Base-by-base conservation (phyloP, 2,329 filamentous ascomycete species). In the Calonectria naviculata region DNA sequence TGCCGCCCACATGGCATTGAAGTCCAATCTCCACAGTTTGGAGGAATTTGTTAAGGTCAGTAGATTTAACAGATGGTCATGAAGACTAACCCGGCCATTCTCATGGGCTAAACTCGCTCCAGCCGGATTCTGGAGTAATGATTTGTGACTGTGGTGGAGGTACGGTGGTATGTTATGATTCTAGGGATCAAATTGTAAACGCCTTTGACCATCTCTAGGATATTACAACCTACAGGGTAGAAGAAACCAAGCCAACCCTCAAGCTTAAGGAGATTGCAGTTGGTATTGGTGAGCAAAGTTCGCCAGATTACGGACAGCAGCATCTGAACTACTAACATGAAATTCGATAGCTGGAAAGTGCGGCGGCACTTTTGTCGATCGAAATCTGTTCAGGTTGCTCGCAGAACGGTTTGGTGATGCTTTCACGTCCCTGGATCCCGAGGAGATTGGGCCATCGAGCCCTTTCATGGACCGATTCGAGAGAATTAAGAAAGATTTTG, bases 1-100 rank as follows among this genome's bases (percentile, higher is more conserved):
- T 5, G 71, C 73, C 6, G 66, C 73, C 5, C 67, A 70, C 42
- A 36, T 70, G 19, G 62, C 67, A 2, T 38, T 70, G 2, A 70
- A 62, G 26, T 72, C 66, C 0, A 70, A 64, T 42, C 8, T 72
- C 5, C 28, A 70, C 13, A 36, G 29, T 19, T 4, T 72, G 1
- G 58, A 70, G 19, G 24, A 38, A 24, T 94, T 93, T 71, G 91
- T 93, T 4, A 85, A 92, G 75, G 71, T 71, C 36, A 41, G 62
- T 34, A 89, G 88, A 19, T 15, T 24, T 24, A 7, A 36, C 3
- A 13, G 4, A 13, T 46, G 15, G 4, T 12, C 41, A 52, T 15
- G 17, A 29, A n/a, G n/a, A n/a, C n/a, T n/a, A n/a, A n/a, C n/a
- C n/a, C n/a, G n/a, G n/a, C n/a, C n/a, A n/a, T n/a, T n/a, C n/a